These are phyloP conservation scores for Raphanus hybrid DNA, from an alignment of 441 rosid genomes.

Conservation along the genomic window DNA sequence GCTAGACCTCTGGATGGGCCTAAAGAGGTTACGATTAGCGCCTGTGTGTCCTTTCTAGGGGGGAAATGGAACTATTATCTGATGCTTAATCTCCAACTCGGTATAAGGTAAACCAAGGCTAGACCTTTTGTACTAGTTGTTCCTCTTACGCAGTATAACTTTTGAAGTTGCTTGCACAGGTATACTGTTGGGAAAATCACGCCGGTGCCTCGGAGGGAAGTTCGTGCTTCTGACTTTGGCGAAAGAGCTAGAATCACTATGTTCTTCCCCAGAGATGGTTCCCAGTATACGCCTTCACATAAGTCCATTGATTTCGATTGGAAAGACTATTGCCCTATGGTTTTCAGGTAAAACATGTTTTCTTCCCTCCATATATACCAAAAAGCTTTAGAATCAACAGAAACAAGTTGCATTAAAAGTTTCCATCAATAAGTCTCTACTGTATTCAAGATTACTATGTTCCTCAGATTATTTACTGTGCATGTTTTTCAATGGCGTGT, in stretches of 20 bases:
- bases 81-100: conserved; percentile 95
- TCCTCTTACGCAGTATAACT: conserved; percentile 22
- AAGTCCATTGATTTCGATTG: conserved; percentile 83
- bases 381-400: background rate
- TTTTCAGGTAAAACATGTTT: conserved; percentile 72
- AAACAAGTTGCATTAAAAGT: background rate
- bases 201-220: conserved; percentile 90
- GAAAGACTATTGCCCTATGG: conserved; percentile 99
- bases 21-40: conserved; percentile 55
- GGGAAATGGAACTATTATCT: conserved; percentile 67
- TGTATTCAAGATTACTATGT: conserved; percentile 4
- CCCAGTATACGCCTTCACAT: conserved; percentile 93
- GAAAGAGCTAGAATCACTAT: conserved; percentile 91
- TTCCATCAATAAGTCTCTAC: conserved; percentile 21
- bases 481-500: conserved; percentile 25
- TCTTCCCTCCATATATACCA: background rate
- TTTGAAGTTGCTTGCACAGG: conserved; percentile 65
- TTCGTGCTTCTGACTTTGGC: conserved; percentile 88
- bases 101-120: conserved; percentile 71
- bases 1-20: conserved; percentile 52
- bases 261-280: conserved; percentile 89
- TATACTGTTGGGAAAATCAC: conserved; percentile 97
- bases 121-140: conserved; percentile 7
- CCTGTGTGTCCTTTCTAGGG: conserved; percentile 53
- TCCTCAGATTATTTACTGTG: conserved; percentile 19